These are phyloP conservation scores for Apiotrichum siamense DNA, from an alignment of 1,284 basidiomycete species.

Conservation along the genomic window DNA sequence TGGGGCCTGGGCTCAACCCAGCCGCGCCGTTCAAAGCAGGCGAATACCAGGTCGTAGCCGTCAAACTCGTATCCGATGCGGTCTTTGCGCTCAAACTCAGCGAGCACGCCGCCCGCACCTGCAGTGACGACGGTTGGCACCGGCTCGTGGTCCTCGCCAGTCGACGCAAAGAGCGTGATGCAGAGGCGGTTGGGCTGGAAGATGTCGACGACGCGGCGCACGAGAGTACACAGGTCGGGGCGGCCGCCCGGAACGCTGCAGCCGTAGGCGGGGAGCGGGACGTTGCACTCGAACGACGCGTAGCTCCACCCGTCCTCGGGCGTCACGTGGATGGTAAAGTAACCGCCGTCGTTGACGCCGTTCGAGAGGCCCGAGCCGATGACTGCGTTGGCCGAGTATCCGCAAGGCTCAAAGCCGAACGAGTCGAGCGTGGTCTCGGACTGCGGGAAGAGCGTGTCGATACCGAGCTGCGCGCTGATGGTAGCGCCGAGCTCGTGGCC, in stretches of 20 bases:
- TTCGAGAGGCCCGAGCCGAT: conserved; percentile 53
- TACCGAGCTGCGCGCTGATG: conserved; percentile 70
- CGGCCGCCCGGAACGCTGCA: conserved; percentile 7
- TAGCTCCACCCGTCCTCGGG: conserved; percentile 97
- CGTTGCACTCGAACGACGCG: conserved; percentile 97
- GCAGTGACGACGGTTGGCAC: conserved; percentile 21
- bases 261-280: conserved; percentile 57
- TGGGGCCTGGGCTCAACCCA: conserved; percentile 41
- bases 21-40: conserved; percentile 64
- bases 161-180: conserved; percentile 88
- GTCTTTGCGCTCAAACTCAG: conserved; percentile 64
- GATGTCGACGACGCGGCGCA: conserved; percentile 81
- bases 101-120: conserved; percentile 10
- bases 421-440: conserved; percentile 79
- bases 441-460: conserved; percentile 73
- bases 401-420: conserved; percentile 92
- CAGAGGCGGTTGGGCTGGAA: conserved; percentile 85
- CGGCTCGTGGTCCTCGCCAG: conserved; percentile 50
- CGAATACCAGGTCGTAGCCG: conserved; percentile 89
- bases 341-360: conserved; percentile 58
- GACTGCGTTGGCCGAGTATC: conserved; percentile 93
- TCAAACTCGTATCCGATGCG: conserved; percentile 98
- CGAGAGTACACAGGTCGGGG: conserved; percentile 68
- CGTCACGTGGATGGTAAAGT: conserved; percentile 98
- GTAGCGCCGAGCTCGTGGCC: conserved; percentile 60